Evolutionary conservation across 2,329 filamentous ascomycete species (phyloP), one percentile per base, ranked within the genome.

Genomic region (Pseudogymnoascus sp.): DNA sequence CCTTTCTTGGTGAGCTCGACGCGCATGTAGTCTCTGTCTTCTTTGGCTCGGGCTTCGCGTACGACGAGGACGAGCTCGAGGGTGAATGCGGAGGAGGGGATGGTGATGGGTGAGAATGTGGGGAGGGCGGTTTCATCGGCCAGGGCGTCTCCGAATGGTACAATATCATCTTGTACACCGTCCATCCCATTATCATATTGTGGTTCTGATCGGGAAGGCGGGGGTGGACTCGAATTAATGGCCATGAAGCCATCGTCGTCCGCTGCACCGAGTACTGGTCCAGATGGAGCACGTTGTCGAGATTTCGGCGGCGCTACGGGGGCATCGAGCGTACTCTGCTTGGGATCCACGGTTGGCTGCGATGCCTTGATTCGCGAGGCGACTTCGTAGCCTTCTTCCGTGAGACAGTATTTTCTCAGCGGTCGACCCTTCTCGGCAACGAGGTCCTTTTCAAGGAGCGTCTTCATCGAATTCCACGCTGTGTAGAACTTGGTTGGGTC

Each of bases 391-490:
- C 90, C 90, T 64, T 90, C 88, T 33, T 93, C 89, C 0, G 89
- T 91, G 37, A 95, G 76, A 1, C 80, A 79, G 70, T 92, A 95
- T 66, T 82, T 84, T 64, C 85, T 83, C 16, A 85, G 74, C 0
- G 89, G 89, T 14, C 88, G 80, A 0, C 89, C 88, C 61, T 84
- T 85, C 67, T 89, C 87, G 63, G 86, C 87, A 0, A 93, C 88
- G 3, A 93, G 76, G 63, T 91, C 88, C 71, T 93, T 91, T 61
- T 85, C 80, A 4, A 87, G 68, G 33, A 95, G 76, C 0, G 88
- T 91, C 71, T 90, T 90, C 82, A 93, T 92, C 1, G 89, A 91
- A 69, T 84, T 88, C 90, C 90, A 95, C 0, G 90, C 90, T 0
- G 90, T 93, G 68, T 90, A 90, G 69, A 84, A 89, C 63, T 86